Base-by-base conservation (phyloP, 2,329 filamentous ascomycete genomes). In the Elsinoe ampelina region DNA sequence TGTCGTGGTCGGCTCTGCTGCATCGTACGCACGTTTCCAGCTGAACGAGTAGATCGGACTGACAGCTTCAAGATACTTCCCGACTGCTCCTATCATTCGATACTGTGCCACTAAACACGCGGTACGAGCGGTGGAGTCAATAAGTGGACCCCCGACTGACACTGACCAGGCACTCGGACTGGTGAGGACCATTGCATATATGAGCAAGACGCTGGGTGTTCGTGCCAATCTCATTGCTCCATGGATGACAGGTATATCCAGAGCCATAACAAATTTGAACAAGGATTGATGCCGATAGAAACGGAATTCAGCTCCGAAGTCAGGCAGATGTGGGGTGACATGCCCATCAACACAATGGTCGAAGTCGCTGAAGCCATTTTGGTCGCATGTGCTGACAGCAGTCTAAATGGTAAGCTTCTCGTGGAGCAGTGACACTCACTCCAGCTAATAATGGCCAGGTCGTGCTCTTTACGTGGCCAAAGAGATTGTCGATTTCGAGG, bases 251-350 rank as follows among this genome's bases (percentile, higher is more conserved):
- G 45, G 45, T 50, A 34, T 11, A 1, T 4, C 5, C 10, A 17
- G 8, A 4, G 15, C 26, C 12, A 10, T 5, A 3, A 8, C n/a
- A 11, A 30, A 50, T 13, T n/a, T 11, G 36, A 30, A 50, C 30
- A 4, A 12, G 26, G 8, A 50, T 30, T 50, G 19, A 50, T 50
- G 13, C 26, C 26, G 22, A 5, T 30, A 50, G 45, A 50, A 36
- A 50, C 45, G 19, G 45, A 50, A 50, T 50, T 50, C 30, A 50
- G 45, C 30, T 50, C 45, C 19, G 45, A 50, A 35, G 45, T 50
- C 2, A 50, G 45, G 17, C 22, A 13, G 3, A 50, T 50, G 45
- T 50, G 45, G 45, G 45, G 45, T 17, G 45, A 50, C 15, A 34
- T 50, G 45, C 45, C 45, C 10, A 50, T 50, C 45, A 50, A 50